A percentile compares a stretch with the other conserved stretches of the same genome.
Evolutionary conservation across 2,329 filamentous ascomycete species (phyloP).

Genomic region (Cryphonectria carpinicola): DNA sequence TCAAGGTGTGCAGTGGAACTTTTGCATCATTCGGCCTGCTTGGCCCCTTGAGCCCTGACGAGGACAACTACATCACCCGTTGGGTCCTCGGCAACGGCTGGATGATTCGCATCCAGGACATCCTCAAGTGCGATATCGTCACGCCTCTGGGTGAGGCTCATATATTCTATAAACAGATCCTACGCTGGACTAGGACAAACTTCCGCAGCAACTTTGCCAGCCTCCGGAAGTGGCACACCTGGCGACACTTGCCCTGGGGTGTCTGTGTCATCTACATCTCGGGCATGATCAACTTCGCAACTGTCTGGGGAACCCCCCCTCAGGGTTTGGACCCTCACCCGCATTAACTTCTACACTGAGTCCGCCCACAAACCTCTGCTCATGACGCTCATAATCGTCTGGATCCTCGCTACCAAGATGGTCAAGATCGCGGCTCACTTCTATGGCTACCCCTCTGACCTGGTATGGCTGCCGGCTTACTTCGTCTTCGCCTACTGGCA

Average conservation of each 20-base stretch:
- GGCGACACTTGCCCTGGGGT: constrained; percentile 52
- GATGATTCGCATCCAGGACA: constrained; percentile 59
- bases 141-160: constrained; percentile 55
- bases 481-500: constrained; percentile 62
- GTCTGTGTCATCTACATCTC: constrained; percentile 60
- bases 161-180: constrained; percentile 56
- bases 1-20: too few relatives aligned
- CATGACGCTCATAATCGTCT: constrained; percentile 38
- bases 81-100: constrained; percentile 54
- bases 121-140: constrained; percentile 49
- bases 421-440: constrained; percentile 62
- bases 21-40: constrained; percentile 39
- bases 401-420: constrained; percentile 59
- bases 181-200: constrained; percentile 62
- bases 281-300: constrained; percentile 58
- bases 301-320: constrained; percentile 53
- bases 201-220: constrained; percentile 59
- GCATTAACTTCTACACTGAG: constrained; percentile 26
- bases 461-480: constrained; percentile 52
- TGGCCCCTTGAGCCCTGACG: constrained; percentile 56
- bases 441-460: constrained; percentile 53
- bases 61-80: constrained; percentile 66
- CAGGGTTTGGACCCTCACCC: constrained; percentile 41
- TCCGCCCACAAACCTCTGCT: constrained; percentile 7
- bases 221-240: constrained; percentile 46